Base-by-base conservation (phyloP, 2,329 filamentous ascomycete genomes). In the Biscogniauxia sp. region DNA sequence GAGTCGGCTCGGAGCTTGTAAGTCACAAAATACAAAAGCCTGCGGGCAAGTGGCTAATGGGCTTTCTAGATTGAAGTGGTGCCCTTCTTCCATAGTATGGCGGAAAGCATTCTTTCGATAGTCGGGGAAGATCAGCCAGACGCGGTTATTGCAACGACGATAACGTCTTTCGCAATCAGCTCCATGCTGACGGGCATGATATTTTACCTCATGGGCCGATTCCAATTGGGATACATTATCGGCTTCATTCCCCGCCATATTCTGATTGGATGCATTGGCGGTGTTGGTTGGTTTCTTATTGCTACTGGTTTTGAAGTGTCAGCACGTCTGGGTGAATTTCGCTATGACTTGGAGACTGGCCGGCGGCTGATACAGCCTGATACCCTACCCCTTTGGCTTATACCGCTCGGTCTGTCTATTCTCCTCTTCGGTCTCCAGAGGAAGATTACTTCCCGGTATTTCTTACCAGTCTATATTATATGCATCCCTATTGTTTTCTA, bases 11-110 rank as follows among this genome's bases (percentile, higher is more conserved):
- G 2, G 95, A 99, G 75, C 88, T 99, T 88, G 87, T 89, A 77
- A 66, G 82, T 75, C 66, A 51, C 64, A 26, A 32, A 32, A 32
- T 26, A 19, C 57, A 20, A 23, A 8, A 28, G 32, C 54, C 28
- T 20, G 52, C 26, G 13, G 20, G 56, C 28, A 53, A 17, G 45
- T 3, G 53, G 50, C 67, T 70, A 25, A 72, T 55, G 11, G 11
- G n/a, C 28, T 61, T 45, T 17, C 23, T 64, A 89, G 86, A 99
- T 98, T 67, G 95, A 99, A 77, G 94, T 98, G 1, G 94, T 99
- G 0, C 95, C 94, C 0, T 99, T 99, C 78, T 98, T 99, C 74
- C 95, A 99, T 78, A 96, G 94, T 71, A 99, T 99, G 94, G 93
- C 95, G 0, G 88, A 89, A 64, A 94, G 90, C 28, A 97, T 98